These are phyloP conservation scores for Rubia balearica DNA, from an alignment of 305 asterid genomes.

Conservation along the genomic window DNA sequence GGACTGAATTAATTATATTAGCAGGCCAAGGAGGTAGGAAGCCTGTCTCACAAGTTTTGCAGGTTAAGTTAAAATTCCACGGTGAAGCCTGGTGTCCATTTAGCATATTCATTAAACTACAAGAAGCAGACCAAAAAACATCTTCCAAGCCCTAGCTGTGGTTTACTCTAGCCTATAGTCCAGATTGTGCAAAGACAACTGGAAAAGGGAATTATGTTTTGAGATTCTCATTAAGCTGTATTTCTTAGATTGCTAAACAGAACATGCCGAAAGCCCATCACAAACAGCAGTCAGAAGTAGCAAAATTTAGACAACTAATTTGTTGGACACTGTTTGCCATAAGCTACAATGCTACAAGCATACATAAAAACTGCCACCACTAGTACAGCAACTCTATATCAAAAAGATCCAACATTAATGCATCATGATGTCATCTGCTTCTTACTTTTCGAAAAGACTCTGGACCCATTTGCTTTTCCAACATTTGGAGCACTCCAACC, in stretches of 20 bases:
- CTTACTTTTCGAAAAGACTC: conserved; percentile 96
- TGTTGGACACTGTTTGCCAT: not conserved
- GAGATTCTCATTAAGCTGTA: not conserved
- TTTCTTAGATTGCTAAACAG: not conserved
- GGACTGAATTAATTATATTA: not conserved
- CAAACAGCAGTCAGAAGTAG: not conserved
- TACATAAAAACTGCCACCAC: not conserved
- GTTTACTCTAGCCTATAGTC: not conserved
- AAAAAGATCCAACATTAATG: conserved; percentile 2
- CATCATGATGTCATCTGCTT: conserved; percentile 7
- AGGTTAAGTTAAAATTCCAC: not conserved
- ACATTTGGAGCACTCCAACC: conserved; percentile 97
- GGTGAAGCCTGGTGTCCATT: not conserved
- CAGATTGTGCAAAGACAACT: not conserved
- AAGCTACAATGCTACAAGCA: not conserved
- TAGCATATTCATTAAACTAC: not conserved
- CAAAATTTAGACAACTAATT: not conserved
- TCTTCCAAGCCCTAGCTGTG: not conserved
- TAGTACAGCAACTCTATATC: not conserved
- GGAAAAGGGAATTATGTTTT: not conserved
- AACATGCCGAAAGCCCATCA: not conserved
- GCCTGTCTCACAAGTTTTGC: not conserved
- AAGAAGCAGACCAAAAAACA: not conserved
- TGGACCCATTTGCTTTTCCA: conserved; percentile 99
- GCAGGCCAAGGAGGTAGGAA: not conserved